Evolutionary conservation across 2,329 filamentous ascomycete species (phyloP).

Genomic region (Colletotrichum tabaci): DNA sequence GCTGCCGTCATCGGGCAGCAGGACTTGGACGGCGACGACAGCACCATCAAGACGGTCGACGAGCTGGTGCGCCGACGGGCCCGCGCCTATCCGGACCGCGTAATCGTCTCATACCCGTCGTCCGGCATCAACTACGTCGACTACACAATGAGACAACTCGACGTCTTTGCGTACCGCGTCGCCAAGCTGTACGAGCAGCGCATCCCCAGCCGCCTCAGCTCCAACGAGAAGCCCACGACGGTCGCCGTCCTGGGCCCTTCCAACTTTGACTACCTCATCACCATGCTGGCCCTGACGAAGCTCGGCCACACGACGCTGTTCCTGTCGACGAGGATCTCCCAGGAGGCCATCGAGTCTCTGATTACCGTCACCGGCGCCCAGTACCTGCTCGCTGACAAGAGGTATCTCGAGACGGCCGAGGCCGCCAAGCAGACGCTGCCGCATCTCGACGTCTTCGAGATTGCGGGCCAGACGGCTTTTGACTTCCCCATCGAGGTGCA

Average conservation of each 20-base stretch:
- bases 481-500: slow-evolving; percentile 51
- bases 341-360: slow-evolving; percentile 51
- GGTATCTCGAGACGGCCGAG: slow-evolving; percentile 45
- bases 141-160: slow-evolving; percentile 62
- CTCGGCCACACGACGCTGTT: slow-evolving; percentile 66
- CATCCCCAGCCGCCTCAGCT: slow-evolving; percentile 44
- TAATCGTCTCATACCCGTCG: slow-evolving; percentile 59
- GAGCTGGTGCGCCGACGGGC: slow-evolving; percentile 47
- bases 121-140: slow-evolving; percentile 61
- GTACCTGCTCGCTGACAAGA: slow-evolving; percentile 47
- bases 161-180: slow-evolving; percentile 53
- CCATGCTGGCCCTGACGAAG: slow-evolving; percentile 67
- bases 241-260: slow-evolving; percentile 68
- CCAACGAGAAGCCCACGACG: slow-evolving; percentile 50
- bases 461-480: slow-evolving; percentile 47
- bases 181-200: slow-evolving; percentile 46
- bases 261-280: slow-evolving; percentile 68
- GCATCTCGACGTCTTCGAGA: slow-evolving; percentile 46
- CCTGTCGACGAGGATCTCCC: slow-evolving; percentile 53
- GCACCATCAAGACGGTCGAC: slow-evolving; percentile 46
- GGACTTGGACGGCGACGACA: slow-evolving; percentile 42
- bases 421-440: slow-evolving; percentile 42
- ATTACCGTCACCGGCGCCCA: slow-evolving; percentile 47
- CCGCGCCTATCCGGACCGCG: slow-evolving; percentile 50
- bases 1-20: not conserved